Evolutionary conservation across 495 filamentous ascomycete species (phyloP).

Genomic region (Xylaria intraflava): DNA sequence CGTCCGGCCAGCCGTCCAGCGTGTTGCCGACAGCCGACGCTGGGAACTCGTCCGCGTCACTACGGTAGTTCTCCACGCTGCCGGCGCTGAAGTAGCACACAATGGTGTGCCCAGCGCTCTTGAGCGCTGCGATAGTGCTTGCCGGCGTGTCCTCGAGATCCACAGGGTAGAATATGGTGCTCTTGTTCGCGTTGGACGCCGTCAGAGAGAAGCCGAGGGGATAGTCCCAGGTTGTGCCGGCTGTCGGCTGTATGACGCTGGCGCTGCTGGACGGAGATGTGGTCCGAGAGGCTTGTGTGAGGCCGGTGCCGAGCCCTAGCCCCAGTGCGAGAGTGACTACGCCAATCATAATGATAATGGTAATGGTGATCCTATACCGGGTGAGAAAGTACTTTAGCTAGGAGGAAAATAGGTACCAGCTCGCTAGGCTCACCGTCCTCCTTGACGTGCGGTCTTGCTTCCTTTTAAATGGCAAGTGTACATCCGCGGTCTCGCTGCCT

Average conservation of each 20-base stretch:
- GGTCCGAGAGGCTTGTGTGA: slow-evolving; percentile 16
- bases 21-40: slow-evolving; percentile 44
- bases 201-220: slow-evolving; percentile 41
- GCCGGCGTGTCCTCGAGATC: slow-evolving; percentile 52
- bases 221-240: slow-evolving; percentile 52
- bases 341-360: slow-evolving; percentile 3
- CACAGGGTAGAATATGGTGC: slow-evolving; percentile 49
- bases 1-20: slow-evolving; percentile 57
- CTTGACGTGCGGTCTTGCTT: background rate
- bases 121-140: slow-evolving; percentile 41
- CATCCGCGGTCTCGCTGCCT: too few relatives aligned
- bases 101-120: slow-evolving; percentile 45
- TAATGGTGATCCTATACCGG: slow-evolving; percentile 3
- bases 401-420: background rate
- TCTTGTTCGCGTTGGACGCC: slow-evolving; percentile 23
- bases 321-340: slow-evolving; percentile 47
- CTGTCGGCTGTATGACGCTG: slow-evolving; percentile 43
- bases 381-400: background rate
- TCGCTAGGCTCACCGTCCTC: background rate
- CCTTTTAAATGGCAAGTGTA: slow-evolving; percentile 1
- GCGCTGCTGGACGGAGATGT: background rate
- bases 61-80: slow-evolving; percentile 37
- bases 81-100: slow-evolving; percentile 74
- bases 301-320: slow-evolving; percentile 30
- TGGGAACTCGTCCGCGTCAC: slow-evolving; percentile 49